Evolutionary conservation across 495 filamentous ascomycete genomes (phyloP).

Genomic region (Rostrohypoxylon terebratum): DNA sequence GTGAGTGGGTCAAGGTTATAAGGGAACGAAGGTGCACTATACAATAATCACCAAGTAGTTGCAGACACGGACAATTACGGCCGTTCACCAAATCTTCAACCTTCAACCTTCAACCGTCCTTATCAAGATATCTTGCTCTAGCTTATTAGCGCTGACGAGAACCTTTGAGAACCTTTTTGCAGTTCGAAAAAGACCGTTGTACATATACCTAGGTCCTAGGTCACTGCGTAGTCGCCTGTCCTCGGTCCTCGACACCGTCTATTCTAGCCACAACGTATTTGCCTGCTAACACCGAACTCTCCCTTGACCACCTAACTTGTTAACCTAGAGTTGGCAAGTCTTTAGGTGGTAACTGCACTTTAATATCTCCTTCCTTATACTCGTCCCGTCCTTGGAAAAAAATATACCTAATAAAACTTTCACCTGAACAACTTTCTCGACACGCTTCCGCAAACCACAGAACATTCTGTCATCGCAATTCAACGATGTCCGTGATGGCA

Average conservation of each 20-base stretch:
- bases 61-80: background rate
- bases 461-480: background rate
- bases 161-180: background rate
- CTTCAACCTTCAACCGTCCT: background rate
- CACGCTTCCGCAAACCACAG: background rate
- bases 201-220: constrained; percentile 1
- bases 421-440: constrained; percentile 3
- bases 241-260: constrained; percentile 2
- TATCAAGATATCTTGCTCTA: background rate
- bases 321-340: too few relatives aligned
- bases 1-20: background rate
- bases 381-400: too few relatives aligned
- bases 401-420: too few relatives aligned
- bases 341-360: too few relatives aligned
- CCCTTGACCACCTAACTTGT: background rate
- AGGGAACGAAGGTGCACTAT: background rate
- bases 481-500: constrained; percentile 3
- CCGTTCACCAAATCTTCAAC: background rate
- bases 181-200: background rate
- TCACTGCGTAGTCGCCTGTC: constrained; percentile 2
- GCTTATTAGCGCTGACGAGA: constrained; percentile 21
- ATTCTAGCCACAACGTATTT: too few relatives aligned
- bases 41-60: background rate
- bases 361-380: too few relatives aligned
- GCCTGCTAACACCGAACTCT: too few relatives aligned